Percentiles rank a stretch among this genome's conserved stretches.
These are phyloP conservation scores for Mycena vitilis DNA, from an alignment of 768 basidiomycete genomes.

Conservation along the genomic window DNA sequence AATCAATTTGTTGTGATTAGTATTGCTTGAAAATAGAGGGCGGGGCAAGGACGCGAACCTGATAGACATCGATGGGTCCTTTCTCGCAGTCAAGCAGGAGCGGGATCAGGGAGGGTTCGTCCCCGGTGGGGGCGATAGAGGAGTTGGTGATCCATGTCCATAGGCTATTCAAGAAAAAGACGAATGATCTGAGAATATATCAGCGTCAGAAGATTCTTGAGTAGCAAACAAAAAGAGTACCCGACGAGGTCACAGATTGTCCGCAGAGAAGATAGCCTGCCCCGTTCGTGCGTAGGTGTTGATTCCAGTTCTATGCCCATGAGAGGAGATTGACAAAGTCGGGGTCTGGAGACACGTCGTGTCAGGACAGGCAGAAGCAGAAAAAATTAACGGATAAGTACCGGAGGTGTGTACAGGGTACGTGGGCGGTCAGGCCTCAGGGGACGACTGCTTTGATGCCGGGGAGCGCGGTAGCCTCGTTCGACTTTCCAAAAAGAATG, in stretches of 20 bases:
- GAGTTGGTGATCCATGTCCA: background rate
- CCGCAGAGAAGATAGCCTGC: background rate
- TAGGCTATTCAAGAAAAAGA: background rate
- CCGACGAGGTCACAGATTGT: background rate
- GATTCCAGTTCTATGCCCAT: constrained; percentile 17
- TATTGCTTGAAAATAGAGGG: too few species aligned
- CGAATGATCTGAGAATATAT: constrained; percentile 1
- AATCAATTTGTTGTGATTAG: background rate
- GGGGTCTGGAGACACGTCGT: background rate
- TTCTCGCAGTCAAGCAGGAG: constrained; percentile 25
- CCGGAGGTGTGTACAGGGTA: background rate
- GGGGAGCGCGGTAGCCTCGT: background rate
- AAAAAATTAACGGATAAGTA: background rate
- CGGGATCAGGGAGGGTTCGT: background rate
- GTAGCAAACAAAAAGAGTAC: background rate
- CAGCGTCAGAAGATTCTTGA: background rate
- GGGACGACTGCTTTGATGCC: background rate
- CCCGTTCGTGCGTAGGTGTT: background rate
- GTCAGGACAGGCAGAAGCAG: background rate
- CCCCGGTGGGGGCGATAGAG: background rate
- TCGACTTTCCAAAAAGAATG: constrained; percentile 8
- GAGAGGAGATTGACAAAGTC: too few species aligned
- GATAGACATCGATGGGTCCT: constrained; percentile 9
- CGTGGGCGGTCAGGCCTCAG: too few species aligned
- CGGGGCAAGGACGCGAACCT: constrained; percentile 21